Percentiles rank a stretch among this genome's conserved stretches.
These are phyloP conservation scores for Fusarium oxysporum DNA, from an alignment of 2,329 filamentous ascomycete genomes.

Conservation along the genomic window DNA sequence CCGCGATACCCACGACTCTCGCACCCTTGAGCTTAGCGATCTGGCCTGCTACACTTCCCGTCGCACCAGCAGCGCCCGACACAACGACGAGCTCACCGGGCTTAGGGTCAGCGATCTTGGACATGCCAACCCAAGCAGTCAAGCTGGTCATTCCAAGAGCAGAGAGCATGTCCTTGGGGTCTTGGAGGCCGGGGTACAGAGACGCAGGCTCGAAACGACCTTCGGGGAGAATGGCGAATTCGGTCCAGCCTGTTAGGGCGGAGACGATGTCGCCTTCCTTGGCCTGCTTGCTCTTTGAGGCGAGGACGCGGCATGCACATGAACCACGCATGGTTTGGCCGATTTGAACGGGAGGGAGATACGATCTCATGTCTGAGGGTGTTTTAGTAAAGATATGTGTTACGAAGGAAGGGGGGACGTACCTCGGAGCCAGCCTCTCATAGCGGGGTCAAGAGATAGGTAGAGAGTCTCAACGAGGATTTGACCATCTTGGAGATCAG, in stretches of 20 bases:
- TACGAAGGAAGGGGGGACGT: not conserved
- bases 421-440: conserved; percentile 78
- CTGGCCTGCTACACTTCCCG: conserved; percentile 80
- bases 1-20: conserved; percentile 73
- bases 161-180: conserved; percentile 70
- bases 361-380: conserved; percentile 61
- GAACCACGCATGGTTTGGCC: conserved; percentile 76
- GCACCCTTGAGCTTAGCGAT: conserved; percentile 79
- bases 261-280: conserved; percentile 69
- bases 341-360: conserved; percentile 75
- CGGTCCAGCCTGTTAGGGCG: conserved; percentile 71
- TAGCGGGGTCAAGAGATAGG: conserved; percentile 79
- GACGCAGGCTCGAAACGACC: conserved; percentile 59
- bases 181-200: conserved; percentile 54
- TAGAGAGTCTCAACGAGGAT: conserved; percentile 72
- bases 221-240: conserved; percentile 70
- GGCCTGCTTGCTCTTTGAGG: conserved; percentile 66
- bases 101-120: conserved; percentile 74
- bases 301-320: conserved; percentile 70
- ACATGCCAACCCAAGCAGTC: conserved; percentile 81
- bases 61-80: conserved; percentile 81
- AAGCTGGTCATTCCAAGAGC: conserved; percentile 75
- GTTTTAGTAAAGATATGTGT: not conserved
- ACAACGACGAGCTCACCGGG: conserved; percentile 81
- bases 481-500: conserved; percentile 71